Evolutionary conservation across 108 stramenopile species (phyloP).

Genomic region (Nannochloropsis granulata): DNA sequence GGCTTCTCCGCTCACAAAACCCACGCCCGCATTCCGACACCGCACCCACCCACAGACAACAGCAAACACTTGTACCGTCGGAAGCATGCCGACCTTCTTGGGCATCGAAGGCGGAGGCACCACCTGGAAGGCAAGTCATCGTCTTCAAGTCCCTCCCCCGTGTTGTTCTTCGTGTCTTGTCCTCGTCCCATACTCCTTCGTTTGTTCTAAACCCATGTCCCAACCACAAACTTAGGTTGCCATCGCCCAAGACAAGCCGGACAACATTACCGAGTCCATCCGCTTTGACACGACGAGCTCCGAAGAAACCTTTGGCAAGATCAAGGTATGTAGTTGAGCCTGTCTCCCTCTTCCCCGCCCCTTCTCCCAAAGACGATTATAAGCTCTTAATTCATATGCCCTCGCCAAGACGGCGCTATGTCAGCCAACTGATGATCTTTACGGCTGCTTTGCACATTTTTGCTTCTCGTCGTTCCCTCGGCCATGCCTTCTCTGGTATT

Average conservation of each 20-base stretch:
- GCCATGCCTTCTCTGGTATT: not conserved
- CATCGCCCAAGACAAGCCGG: conserved; percentile 12
- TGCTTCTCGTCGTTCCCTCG: not conserved
- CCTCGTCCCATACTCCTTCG: conserved; percentile 30
- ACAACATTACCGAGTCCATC: not conserved
- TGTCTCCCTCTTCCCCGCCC: not conserved
- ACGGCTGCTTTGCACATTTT: not conserved
- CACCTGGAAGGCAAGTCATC: conserved; percentile 61
- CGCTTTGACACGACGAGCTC: conserved; percentile 16
- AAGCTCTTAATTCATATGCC: too few species aligned
- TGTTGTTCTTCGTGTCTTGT: conserved; percentile 31
- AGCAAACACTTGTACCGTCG: not conserved
- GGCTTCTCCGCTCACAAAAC: too few species aligned
- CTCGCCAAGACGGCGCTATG: too few species aligned
- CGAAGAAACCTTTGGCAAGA: conserved; percentile 6
- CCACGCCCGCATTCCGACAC: too few species aligned
- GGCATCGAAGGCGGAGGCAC: conserved; percentile 92
- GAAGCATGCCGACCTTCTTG: conserved; percentile 41
- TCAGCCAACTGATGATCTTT: not conserved
- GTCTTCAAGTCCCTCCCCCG: conserved; percentile 22
- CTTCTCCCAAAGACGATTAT: not conserved
- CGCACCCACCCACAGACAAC: too few species aligned
- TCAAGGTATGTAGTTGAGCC: not conserved
- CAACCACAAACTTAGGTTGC: not conserved
- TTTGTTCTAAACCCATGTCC: conserved; percentile 17